These are phyloP conservation scores for Chlamydomonas asymmetrica DNA, from an alignment of 139 green algal genomes.

Conservation along the genomic window DNA sequence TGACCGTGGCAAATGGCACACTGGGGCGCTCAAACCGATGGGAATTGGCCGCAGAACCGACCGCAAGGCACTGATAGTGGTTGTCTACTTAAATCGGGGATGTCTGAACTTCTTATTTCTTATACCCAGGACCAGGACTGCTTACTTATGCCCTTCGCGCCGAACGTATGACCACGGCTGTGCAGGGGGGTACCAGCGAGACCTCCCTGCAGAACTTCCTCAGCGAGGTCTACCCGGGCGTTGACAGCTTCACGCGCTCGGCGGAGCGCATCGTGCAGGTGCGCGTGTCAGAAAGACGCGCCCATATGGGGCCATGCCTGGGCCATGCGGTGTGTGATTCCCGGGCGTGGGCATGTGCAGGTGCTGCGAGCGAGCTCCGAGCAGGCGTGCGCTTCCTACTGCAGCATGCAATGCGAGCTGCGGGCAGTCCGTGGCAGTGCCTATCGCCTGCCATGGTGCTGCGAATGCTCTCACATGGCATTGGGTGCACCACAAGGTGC, in stretches of 20 bases:
- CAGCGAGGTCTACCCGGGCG: conserved; percentile 43
- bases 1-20: too few species aligned
- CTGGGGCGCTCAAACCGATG: too few species aligned
- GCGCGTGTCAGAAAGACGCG: neutral
- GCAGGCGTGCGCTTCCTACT: neutral
- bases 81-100: neutral
- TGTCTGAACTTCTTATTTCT: neutral
- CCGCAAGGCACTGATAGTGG: neutral
- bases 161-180: neutral
- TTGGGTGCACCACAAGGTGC: too few species aligned
- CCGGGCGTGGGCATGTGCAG: neutral
- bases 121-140: neutral
- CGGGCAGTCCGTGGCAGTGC: neutral
- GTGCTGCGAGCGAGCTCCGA: neutral
- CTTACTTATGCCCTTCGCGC: too few species aligned
- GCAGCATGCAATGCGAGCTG: neutral
- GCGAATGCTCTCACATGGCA: too few species aligned
- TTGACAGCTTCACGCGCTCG: conserved; percentile 40
- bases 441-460: neutral
- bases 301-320: neutral
- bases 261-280: conserved; percentile 33
- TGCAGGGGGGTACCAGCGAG: conserved; percentile 39
- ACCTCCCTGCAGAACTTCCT: conserved; percentile 53
- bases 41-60: neutral
- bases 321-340: neutral